These are phyloP conservation scores for Nelumbo lutea DNA, from an alignment of 164 flowering plant genomes.

Conservation along the genomic window DNA sequence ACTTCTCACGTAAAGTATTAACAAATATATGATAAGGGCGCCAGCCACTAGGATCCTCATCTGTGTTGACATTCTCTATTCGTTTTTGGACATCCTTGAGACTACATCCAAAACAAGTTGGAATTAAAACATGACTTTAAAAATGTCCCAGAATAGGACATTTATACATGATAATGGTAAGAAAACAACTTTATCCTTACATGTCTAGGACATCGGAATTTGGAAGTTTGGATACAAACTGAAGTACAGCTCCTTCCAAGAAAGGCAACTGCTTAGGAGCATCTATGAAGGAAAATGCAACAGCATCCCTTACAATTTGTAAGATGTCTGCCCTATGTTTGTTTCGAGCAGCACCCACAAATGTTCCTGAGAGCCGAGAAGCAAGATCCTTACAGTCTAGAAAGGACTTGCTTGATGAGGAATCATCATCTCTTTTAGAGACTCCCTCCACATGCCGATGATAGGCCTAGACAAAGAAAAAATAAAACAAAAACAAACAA, in stretches of 20 bases:
- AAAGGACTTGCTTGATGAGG: conserved; percentile 40
- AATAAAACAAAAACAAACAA: background rate
- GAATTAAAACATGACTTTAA: conserved; percentile 9
- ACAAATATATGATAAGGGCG: conserved; percentile 74
- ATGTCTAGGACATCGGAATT: conserved; percentile 61
- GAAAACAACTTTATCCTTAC: conserved; percentile 38
- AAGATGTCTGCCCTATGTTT: conserved; percentile 69
- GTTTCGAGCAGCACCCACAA: conserved; percentile 74
- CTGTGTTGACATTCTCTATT: conserved; percentile 68
- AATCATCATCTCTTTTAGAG: conserved; percentile 40
- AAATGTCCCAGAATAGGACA: background rate
- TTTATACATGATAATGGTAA: background rate
- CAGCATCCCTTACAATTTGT: conserved; percentile 68
- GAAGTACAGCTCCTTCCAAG: conserved; percentile 69
- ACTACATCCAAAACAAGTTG: conserved; percentile 34
- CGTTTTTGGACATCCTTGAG: conserved; percentile 66
- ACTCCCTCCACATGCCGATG: conserved; percentile 42
- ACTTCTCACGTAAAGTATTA: conserved; percentile 69
- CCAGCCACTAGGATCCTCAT: conserved; percentile 99
- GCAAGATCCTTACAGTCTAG: conserved; percentile 73
- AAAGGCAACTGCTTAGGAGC: conserved; percentile 77
- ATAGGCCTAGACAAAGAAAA: conserved; percentile 46
- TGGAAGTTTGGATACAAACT: conserved; percentile 82
- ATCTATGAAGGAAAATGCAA: conserved; percentile 69
- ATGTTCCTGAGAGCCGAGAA: conserved; percentile 69